These are phyloP conservation scores for Nitzschia inconspicua DNA, from an alignment of 108 stramenopile genomes.

Conservation along the genomic window DNA sequence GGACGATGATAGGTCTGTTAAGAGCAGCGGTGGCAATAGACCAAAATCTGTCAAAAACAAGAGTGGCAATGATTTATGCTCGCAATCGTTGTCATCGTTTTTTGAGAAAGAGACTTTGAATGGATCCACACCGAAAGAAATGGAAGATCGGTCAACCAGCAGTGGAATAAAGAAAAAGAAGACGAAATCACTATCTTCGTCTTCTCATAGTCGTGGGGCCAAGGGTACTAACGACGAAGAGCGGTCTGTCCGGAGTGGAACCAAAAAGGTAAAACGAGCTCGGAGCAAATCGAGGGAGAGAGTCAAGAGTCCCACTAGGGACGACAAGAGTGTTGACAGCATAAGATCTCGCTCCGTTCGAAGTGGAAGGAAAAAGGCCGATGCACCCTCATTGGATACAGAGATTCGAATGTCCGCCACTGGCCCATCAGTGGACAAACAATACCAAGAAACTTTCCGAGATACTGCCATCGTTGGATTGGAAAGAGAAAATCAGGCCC, in stretches of 20 bases:
- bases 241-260: not conserved
- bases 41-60: too few relatives aligned
- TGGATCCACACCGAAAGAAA: too few relatives aligned
- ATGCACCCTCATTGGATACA: not conserved
- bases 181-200: not conserved
- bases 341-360: not conserved
- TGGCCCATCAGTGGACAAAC: not conserved
- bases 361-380: not conserved
- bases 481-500: conserved; percentile 19
- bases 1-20: not conserved
- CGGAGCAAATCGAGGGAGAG: conserved; percentile 18
- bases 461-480: conserved; percentile 1
- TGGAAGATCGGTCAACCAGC: not conserved
- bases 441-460: not conserved
- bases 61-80: too few relatives aligned
- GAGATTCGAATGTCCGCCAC: not conserved
- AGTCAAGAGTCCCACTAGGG: not conserved
- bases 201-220: not conserved
- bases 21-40: not conserved
- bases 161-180: conserved; percentile 23
- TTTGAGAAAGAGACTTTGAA: too few relatives aligned
- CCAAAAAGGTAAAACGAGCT: not conserved
- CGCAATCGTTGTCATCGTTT: too few relatives aligned
- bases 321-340: conserved; percentile 4
- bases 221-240: not conserved